phyloP scores from a whole-genome alignment of 2,329 filamentous ascomycete genomes.

The Neonectria sp. region DNA sequence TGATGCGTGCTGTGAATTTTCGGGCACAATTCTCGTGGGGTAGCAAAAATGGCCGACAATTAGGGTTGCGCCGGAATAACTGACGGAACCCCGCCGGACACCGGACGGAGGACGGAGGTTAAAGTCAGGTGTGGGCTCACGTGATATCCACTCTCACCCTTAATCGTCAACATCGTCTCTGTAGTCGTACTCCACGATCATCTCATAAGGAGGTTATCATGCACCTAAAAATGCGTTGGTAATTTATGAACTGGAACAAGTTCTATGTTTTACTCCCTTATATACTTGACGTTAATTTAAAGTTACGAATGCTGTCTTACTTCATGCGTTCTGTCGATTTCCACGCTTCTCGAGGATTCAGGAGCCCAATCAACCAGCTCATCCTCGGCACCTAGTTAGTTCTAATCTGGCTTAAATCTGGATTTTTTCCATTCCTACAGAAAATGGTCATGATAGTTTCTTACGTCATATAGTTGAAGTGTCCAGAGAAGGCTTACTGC shows the following conservation, averaged over 20 bases:
- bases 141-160: not conserved
- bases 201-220: too few species aligned
- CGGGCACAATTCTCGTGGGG: conserved; percentile 48
- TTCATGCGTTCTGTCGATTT: not conserved
- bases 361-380: not conserved
- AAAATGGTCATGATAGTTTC: too few species aligned
- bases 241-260: not conserved
- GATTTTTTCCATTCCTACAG: too few species aligned
- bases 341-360: not conserved
- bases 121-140: not conserved
- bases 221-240: too few species aligned
- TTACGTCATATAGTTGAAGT: too few species aligned
- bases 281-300: too few species aligned
- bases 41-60: conserved; percentile 45
- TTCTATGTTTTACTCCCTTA: too few species aligned
- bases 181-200: too few species aligned
- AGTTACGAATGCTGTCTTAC: not conserved
- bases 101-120: not conserved
- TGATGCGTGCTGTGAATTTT: conserved; percentile 35
- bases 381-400: too few species aligned
- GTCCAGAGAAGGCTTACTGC: too few species aligned
- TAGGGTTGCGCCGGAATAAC: conserved; percentile 53
- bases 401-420: too few species aligned
- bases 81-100: not conserved
- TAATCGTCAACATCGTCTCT: too few species aligned